Conservation (phyloP, 2,329 filamentous ascomycete genomes). For the Hirsutella minnesotensis region DNA sequence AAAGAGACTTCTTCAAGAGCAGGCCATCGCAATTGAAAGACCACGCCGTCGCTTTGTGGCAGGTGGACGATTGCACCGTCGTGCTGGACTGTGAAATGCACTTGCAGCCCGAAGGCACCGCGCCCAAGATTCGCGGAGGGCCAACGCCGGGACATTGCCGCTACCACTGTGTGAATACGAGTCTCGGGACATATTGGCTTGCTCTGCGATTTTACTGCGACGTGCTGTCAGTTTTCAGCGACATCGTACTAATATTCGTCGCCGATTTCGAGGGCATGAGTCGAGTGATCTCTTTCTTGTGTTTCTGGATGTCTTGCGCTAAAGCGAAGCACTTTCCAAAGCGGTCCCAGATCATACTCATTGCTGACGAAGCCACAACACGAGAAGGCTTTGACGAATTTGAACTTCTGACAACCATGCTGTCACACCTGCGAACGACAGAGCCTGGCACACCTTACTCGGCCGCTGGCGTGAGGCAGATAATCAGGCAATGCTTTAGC, state of each 20-base stretch:
- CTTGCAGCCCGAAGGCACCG: too few relatives aligned
- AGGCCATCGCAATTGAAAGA: too few relatives aligned
- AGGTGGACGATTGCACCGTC: too few relatives aligned
- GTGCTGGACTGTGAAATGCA: too few relatives aligned
- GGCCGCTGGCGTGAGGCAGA: not conserved
- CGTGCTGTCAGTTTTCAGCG: not conserved
- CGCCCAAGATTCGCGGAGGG: not conserved
- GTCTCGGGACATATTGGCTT: not conserved
- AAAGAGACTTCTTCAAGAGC: too few relatives aligned
- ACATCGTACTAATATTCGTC: slow-evolving; percentile 1
- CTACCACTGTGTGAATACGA: not conserved
- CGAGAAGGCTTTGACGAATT: not conserved
- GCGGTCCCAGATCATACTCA: not conserved
- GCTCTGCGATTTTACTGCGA: not conserved
- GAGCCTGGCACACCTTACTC: not conserved
- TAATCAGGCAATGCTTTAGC: not conserved
- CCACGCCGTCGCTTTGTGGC: too few relatives aligned
- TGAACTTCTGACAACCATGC: too few relatives aligned
- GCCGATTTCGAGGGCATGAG: not conserved
- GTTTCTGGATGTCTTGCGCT: not conserved
- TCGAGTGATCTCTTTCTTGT: not conserved
- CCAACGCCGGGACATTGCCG: not conserved
- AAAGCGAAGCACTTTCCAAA: not conserved
- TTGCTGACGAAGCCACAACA: not conserved
- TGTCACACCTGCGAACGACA: not conserved